Evolutionary conservation across 1,284 basidiomycete species (phyloP), one percentile per base, ranked within the genome.

Genomic region (Marasmius tenuissimus): DNA sequence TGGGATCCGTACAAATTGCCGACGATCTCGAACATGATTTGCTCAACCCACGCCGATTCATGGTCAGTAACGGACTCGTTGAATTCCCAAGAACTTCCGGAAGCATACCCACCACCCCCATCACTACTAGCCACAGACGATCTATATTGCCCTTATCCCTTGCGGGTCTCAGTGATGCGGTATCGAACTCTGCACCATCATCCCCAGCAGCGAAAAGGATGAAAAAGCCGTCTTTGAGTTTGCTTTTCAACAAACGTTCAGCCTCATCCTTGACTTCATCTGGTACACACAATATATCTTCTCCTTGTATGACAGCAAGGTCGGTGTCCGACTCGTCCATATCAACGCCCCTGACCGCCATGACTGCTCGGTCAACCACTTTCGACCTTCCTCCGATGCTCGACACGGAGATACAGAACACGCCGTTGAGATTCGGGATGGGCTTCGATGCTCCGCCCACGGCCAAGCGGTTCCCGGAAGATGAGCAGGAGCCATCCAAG

Each of bases 221-320:
- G 61, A 85, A 84, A 71, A 85, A 82, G 63, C 83, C 84, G 1
- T 86, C 85, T 4, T 68, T 86, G 60, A 81, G 81, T 59, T 69
- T 84, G 16, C 70, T 86, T 27, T 84, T 86, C 68, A 76, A 81
- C 27, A 85, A 82, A 70, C 77, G 77, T 49, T 79, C 82, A 12
- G 69, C 75, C 1, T 79, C 81, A 18, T 64, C 79, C 5, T 64
- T 77, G 50, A 68, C 70, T n/a, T 65, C 69, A 4, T 61, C 67
- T 18, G 66, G 65, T 54, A 48, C 42, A 6, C 59, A 53, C 20
- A 49, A 50, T 37, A 54, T 33, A 50, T 62, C 18, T 49, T 60
- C 27, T 67, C 68, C 3, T 64, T 73, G 76, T 61, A 27, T 27
- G 27, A 61, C 72, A 7, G 71, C 73, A 10, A 67, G 67, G 40